Percentiles rank a stretch among this genome's conserved stretches.
These are phyloP conservation scores for Pichia paraexigua DNA, from an alignment of 805 yeast species.

Conservation along the genomic window DNA sequence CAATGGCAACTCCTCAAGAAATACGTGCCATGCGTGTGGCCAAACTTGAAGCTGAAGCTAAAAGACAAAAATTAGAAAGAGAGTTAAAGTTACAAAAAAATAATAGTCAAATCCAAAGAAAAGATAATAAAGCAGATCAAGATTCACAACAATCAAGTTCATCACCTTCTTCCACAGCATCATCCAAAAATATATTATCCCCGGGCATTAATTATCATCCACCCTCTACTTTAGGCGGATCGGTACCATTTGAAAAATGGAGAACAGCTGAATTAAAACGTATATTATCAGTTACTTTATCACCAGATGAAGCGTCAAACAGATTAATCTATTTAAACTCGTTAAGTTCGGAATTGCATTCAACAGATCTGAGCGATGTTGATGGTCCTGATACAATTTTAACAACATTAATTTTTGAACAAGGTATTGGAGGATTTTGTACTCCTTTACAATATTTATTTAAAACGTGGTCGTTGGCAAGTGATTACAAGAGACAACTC, in stretches of 20 bases:
- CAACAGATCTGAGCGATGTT: constrained; percentile 16
- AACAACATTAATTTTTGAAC: constrained; percentile 48
- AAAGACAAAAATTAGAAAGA: constrained; percentile 3
- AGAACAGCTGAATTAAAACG: constrained; percentile 29
- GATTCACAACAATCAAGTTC: background rate
- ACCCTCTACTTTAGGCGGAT: background rate
- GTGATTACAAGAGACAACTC: constrained; percentile 34
- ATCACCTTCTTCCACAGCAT: background rate
- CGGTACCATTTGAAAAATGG: constrained; percentile 33
- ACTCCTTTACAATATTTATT: constrained; percentile 41
- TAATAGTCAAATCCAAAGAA: background rate
- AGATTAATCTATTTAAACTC: constrained; percentile 18
- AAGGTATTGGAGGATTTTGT: constrained; percentile 33
- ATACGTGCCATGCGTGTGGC: constrained; percentile 45
- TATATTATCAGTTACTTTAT: constrained; percentile 30
- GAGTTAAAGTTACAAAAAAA: background rate
- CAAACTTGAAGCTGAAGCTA: constrained; percentile 26
- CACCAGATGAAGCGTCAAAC: constrained; percentile 18
- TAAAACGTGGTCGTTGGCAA: constrained; percentile 36
- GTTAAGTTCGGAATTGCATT: constrained; percentile 17
- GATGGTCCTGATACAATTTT: constrained; percentile 42
- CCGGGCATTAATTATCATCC: background rate
- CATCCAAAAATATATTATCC: background rate
- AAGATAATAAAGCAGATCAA: background rate
- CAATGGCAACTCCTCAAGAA: constrained; percentile 13